These are phyloP conservation scores for Fusarium sp. DNA, from an alignment of 2,329 filamentous ascomycete genomes.

Conservation along the genomic window DNA sequence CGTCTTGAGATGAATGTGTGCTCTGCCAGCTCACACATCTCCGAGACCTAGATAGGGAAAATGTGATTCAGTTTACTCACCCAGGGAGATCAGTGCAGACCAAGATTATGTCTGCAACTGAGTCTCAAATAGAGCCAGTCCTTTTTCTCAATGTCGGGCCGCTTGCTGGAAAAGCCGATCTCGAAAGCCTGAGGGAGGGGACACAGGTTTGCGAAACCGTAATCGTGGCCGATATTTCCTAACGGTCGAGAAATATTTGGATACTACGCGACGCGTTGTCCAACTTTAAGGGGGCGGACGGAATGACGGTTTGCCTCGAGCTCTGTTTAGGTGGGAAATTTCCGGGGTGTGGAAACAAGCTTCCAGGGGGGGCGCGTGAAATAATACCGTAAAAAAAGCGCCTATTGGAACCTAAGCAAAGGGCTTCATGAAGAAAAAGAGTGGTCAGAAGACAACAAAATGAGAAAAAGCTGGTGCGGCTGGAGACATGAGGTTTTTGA, in stretches of 20 bases:
- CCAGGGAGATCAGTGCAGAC: constrained; percentile 73
- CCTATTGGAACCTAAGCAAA: constrained; percentile 41
- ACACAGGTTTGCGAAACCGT: constrained; percentile 35
- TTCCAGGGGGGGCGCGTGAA: constrained; percentile 42
- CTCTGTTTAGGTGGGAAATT: constrained; percentile 41
- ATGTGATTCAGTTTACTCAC: constrained; percentile 52
- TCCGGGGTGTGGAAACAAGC: constrained; percentile 43
- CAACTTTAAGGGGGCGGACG: constrained; percentile 47
- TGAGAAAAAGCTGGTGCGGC: constrained; percentile 45
- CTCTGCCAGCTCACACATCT: constrained; percentile 34
- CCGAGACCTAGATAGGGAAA: constrained; percentile 24
- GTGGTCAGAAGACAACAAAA: constrained; percentile 39
- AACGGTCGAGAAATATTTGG: constrained; percentile 32
- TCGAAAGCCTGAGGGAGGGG: constrained; percentile 40
- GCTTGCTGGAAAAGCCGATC: constrained; percentile 42
- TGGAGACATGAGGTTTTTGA: constrained; percentile 49
- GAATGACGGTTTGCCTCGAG: constrained; percentile 40
- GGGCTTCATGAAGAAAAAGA: constrained; percentile 48
- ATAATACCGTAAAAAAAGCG: constrained; percentile 24
- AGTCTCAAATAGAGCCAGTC: constrained; percentile 57
- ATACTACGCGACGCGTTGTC: constrained; percentile 53
- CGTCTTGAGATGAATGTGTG: constrained; percentile 41
- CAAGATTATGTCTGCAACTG: constrained; percentile 68
- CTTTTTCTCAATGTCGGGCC: constrained; percentile 47
- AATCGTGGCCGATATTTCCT: constrained; percentile 32